Percentiles rank a stretch among this genome's conserved stretches.
These are phyloP conservation scores for Neurospora sp. DNA, from an alignment of 495 filamentous ascomycete species.

Conservation along the genomic window DNA sequence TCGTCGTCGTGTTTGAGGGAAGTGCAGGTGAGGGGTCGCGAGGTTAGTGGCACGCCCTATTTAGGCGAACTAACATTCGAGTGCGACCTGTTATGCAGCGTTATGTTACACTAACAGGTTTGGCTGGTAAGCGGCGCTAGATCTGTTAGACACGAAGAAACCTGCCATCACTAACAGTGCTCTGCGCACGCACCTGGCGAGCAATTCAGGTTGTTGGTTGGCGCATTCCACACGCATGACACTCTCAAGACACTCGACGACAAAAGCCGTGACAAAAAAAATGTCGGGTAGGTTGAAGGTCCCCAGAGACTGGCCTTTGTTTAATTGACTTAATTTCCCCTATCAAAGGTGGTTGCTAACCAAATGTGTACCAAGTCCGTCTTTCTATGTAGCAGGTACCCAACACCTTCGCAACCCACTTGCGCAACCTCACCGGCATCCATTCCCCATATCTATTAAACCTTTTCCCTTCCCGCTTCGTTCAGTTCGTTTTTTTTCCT, in stretches of 20 bases:
- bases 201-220: not conserved
- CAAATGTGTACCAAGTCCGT: not conserved
- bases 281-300: not conserved
- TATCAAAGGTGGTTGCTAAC: fast-evolving
- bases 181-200: not conserved
- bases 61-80: not conserved
- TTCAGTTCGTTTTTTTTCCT: not conserved
- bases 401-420: not conserved
- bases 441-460: not conserved
- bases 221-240: not conserved
- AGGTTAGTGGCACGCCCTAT: not conserved
- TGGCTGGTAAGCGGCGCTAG: not conserved
- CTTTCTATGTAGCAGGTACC: too few species aligned
- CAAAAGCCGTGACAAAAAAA: not conserved
- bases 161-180: not conserved
- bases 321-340: not conserved
- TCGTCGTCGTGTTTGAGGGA: not conserved
- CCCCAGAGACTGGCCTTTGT: not conserved
- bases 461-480: not conserved
- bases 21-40: not conserved
- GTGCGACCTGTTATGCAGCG: not conserved
- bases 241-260: not conserved
- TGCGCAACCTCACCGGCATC: not conserved
- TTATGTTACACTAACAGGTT: not conserved
- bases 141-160: not conserved